Evolutionary conservation across 495 filamentous ascomycete genomes (phyloP), one percentile per base, ranked within the genome.

Genomic region (Parmelia sp.): DNA sequence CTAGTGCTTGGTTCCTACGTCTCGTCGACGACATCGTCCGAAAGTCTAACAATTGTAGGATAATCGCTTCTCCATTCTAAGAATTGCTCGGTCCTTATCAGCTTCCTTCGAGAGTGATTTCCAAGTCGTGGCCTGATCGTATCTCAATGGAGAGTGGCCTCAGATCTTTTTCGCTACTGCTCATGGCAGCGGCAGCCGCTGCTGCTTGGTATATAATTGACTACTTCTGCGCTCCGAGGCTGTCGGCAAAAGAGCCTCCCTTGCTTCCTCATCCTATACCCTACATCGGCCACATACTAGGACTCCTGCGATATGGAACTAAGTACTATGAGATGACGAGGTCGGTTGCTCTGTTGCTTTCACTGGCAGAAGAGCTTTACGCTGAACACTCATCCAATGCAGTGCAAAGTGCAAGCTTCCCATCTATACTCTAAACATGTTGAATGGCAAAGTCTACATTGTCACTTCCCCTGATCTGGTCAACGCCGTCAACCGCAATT

Each of bases 361-460:
- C 4, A 57, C 11, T 15, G 19, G 60, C 19, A 17, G 35, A 53
- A 51, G 21, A 27, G 57, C 21, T 21, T 15, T 45, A 49, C 35
- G 19, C 23, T 55, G 10, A 56, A 6, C 17, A 45, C 64, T 40
- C 14, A 17, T 35, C 27, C 37, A 40, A 49, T 11, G n/a, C 21
- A 66, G 66, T n/a, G 62, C 55, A 35, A 58, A 61, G 23, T 64
- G 64, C 44, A 67, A 70, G 5, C 68, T 71, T 62, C 75, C 76
- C 3, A 76, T 80, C 47, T 79, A 78, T 71, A 73, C 74, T 6
- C 68, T 83, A 37, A 71, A 77, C 14, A 74, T 80, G 63, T 65
- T 81, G 40, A 69, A 71, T 58, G 68, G 61, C 40, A 79, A 79
- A 40, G 66, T 76, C 27, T 83, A 84, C 66, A 59, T 82, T 19